A percentile compares a stretch with the other conserved stretches of the same genome.
Conservation (phyloP, 1,284 basidiomycete species). For the Irpex rosettiformis region DNA sequence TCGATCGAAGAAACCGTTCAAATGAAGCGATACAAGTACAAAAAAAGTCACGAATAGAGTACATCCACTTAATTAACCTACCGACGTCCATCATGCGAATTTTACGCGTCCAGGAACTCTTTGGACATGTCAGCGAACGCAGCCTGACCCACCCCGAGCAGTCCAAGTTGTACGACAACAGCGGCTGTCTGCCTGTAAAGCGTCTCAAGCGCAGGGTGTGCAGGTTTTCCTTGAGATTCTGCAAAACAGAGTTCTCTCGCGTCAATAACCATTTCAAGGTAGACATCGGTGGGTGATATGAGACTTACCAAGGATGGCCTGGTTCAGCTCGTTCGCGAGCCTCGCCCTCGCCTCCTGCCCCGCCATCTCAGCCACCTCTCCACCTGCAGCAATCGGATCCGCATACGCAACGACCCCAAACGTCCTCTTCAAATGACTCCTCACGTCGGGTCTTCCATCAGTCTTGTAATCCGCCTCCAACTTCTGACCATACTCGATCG, state of each 20-base stretch:
- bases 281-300: conserved; percentile 2
- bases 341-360: conserved; percentile 60
- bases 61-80: no score
- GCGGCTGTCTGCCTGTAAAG: conserved; percentile 70
- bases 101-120: conserved; percentile 54
- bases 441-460: conserved; percentile 58
- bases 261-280: not conserved
- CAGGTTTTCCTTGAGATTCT: conserved; percentile 77
- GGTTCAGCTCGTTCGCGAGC: conserved; percentile 75
- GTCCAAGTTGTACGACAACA: conserved; percentile 62
- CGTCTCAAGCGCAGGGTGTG: conserved; percentile 68
- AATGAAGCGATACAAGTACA: no score
- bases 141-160: conserved; percentile 67
- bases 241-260: conserved; percentile 8
- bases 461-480: conserved; percentile 64
- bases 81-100: no score
- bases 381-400: conserved; percentile 63
- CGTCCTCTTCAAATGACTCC: conserved; percentile 62
- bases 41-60: no score
- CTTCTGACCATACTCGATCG: conserved; percentile 67
- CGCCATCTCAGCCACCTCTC: conserved; percentile 60
- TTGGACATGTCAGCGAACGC: conserved; percentile 76
- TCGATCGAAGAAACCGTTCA: no score
- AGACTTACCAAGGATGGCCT: conserved; percentile 72
- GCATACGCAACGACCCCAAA: conserved; percentile 78